These are phyloP conservation scores for Alternaria ventricosa DNA, from an alignment of 2,329 filamentous ascomycete genomes.

Conservation along the genomic window DNA sequence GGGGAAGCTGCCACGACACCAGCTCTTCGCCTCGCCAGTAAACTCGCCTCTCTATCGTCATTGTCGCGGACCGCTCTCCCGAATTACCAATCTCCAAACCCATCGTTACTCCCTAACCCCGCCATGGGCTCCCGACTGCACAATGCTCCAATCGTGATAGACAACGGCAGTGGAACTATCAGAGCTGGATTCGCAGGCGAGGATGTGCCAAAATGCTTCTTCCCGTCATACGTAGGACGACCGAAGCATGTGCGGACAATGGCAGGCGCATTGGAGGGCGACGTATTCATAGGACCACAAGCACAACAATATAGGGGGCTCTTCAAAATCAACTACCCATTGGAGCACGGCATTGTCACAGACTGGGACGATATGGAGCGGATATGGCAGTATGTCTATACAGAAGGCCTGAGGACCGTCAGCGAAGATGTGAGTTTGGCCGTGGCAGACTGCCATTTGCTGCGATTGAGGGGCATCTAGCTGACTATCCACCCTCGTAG, in stretches of 20 bases:
- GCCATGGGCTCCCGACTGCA: slow-evolving; percentile 76
- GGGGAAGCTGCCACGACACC: slow-evolving; percentile 30
- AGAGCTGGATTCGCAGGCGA: slow-evolving; percentile 96
- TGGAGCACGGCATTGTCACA: slow-evolving; percentile 98
- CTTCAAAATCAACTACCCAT: slow-evolving; percentile 92
- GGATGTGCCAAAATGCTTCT: slow-evolving; percentile 94
- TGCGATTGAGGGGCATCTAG: slow-evolving; percentile 2
- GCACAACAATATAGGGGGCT: slow-evolving; percentile 90
- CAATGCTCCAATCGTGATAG: slow-evolving; percentile 97
- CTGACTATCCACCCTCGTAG: slow-evolving; percentile 52
- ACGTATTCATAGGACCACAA: slow-evolving; percentile 94
- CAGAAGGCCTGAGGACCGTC: slow-evolving; percentile 92
- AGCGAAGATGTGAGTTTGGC: slow-evolving; percentile 80
- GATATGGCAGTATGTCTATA: slow-evolving; percentile 98
- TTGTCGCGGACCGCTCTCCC: not conserved
- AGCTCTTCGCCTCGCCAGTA: slow-evolving; percentile 1
- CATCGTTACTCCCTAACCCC: slow-evolving; percentile 13
- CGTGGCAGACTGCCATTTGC: slow-evolving; percentile 10
- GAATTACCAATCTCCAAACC: not conserved
- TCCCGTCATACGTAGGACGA: slow-evolving; percentile 94
- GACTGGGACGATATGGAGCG: slow-evolving; percentile 99
- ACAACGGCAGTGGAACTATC: slow-evolving; percentile 98
- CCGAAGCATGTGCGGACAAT: slow-evolving; percentile 95
- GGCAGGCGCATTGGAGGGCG: slow-evolving; percentile 94
- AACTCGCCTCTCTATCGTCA: not conserved